phyloP scores from a whole-genome alignment of 1,284 basidiomycete genomes.

The Trichosporon asahii region DNA sequence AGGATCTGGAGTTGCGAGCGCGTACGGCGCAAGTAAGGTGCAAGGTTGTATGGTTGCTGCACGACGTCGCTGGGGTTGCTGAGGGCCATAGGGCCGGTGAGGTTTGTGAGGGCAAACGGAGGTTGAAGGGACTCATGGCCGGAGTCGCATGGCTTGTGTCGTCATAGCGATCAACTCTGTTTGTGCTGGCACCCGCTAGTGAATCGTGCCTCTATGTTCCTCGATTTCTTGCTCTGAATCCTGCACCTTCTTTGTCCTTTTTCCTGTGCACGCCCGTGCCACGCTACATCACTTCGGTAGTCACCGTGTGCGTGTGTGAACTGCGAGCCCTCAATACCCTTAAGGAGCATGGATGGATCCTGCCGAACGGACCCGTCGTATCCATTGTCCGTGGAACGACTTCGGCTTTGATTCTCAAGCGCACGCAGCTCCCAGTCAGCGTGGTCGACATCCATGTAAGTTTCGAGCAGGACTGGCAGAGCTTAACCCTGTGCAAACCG shows the following conservation, averaged over 20 bases:
- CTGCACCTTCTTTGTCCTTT: not conserved
- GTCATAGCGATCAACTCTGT: slow-evolving; percentile 5
- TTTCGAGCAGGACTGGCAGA: not conserved
- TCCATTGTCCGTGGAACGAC: not conserved
- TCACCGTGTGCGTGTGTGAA: not conserved
- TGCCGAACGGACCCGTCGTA: not conserved
- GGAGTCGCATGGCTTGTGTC: not conserved
- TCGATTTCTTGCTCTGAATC: not conserved
- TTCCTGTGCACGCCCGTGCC: not conserved
- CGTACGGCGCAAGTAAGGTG: not conserved
- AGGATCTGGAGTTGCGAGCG: not conserved
- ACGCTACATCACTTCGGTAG: not conserved
- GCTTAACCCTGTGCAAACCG: not conserved
- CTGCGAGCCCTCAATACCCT: not conserved
- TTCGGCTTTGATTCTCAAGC: not conserved
- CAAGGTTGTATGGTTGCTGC: not conserved
- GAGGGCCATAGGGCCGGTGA: not conserved
- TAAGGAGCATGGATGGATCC: not conserved
- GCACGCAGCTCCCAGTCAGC: not conserved
- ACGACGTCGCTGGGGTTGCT: not conserved
- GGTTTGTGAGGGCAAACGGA: not conserved
- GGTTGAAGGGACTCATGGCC: not conserved
- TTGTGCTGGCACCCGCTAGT: not conserved
- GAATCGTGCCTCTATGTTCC: not conserved
- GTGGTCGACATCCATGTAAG: not conserved